Evolutionary conservation across 441 rosid species (phyloP), one percentile per base, ranked within the genome.

Genomic region (Corymbia citriodora): DNA sequence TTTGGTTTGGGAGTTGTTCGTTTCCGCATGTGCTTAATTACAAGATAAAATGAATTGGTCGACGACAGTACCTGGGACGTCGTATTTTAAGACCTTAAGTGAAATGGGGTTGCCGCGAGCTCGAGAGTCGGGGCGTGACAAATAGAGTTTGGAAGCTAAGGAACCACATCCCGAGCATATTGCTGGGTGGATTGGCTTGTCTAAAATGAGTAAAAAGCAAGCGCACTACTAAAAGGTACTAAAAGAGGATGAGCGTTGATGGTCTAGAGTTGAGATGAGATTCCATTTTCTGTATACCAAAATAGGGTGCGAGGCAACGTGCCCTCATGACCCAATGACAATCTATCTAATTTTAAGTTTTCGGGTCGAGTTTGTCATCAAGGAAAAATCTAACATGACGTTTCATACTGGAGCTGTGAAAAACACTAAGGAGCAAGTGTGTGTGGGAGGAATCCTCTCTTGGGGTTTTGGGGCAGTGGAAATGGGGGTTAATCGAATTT

Each of bases 341-440:
- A 59, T 25, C 14, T 7, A 59, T 59, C 63, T 57, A 57, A 57
- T 57, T 57, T 57, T 25, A 59, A 59, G n/a, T 10, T 4, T 59
- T 59, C 0, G 3, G 14, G 65, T 23, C 0, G 7, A 59, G 11
- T 25, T 59, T 25, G 65, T 59, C n/a, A 25, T 25, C 23, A 25
- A 59, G 65, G n/a, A 59, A 59, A 59, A 10, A 59, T 59, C 29
- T 7, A 0, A 59, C 0, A 36, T 36, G 40, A 36, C 40, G 40
- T 36, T 40, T 40, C 6, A 40, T 40, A 5, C 5, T 40, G 14
- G 0, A 59, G 10, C 0, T n/a, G 10, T 59, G n/a, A 10, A 59
- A 57, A 10, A 59, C 25, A 10, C 0, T 29, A 25, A 59, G 65
- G 45, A 40, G 45, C 25, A 9, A 23, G 25, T 59, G 29, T 57